A percentile compares a stretch with the other conserved stretches of the same genome.
Conservation (phyloP, 2,329 filamentous ascomycete genomes). For the Arthroderma sp. region DNA sequence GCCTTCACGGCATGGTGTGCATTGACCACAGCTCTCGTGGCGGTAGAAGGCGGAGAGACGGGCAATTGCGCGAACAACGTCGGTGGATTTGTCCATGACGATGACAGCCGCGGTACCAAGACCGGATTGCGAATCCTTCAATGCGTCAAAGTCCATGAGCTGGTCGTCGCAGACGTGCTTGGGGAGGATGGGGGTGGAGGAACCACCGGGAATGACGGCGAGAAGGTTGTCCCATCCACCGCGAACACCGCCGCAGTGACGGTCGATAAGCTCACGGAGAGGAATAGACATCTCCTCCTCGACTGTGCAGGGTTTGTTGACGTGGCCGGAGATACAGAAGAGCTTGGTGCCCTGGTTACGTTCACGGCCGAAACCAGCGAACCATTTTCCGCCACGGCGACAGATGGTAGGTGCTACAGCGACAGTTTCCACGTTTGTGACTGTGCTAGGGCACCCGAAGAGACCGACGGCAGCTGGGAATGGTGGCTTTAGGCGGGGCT, state of each 20-base stretch:
- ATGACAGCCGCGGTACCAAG: conserved; percentile 95
- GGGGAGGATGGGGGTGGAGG: conserved; percentile 88
- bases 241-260: conserved; percentile 91
- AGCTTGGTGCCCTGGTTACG: conserved; percentile 96
- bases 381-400: conserved; percentile 84
- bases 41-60: conserved; percentile 94
- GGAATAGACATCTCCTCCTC: conserved; percentile 99
- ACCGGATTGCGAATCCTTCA: conserved; percentile 96
- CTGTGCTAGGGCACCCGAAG: conserved; percentile 94
- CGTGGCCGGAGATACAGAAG: conserved; percentile 94
- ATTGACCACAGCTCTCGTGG: conserved; percentile 96
- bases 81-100: conserved; percentile 97
- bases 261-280: conserved; percentile 88
- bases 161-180: conserved; percentile 85
- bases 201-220: conserved; percentile 89
- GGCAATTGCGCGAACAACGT: conserved; percentile 87
- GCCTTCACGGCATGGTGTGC: conserved; percentile 97
- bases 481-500: conserved; percentile 94
- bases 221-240: conserved; percentile 97
- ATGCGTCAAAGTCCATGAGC: conserved; percentile 95
- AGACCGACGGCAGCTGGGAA: conserved; percentile 96
- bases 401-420: conserved; percentile 93
- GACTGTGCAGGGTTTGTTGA: conserved; percentile 96
- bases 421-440: conserved; percentile 95
- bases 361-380: conserved; percentile 85